Percentiles rank a stretch among this genome's conserved stretches.
Conservation (phyloP, 2,329 filamentous ascomycete genomes). For the Cytospora paraplurivora region DNA sequence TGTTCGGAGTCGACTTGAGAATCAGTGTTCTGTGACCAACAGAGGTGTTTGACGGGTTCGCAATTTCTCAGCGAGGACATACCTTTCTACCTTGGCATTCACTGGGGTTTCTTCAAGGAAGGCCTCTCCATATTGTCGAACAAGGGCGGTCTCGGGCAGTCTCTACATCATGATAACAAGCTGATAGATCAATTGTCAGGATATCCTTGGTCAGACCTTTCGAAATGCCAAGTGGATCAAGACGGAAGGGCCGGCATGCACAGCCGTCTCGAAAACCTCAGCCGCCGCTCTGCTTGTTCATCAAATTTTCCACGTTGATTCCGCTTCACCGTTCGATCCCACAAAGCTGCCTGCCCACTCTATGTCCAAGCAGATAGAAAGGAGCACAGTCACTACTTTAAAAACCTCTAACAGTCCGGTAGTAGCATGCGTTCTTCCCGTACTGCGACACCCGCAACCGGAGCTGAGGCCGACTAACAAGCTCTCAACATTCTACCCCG, state of each 20-base stretch:
- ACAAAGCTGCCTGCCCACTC: neutral
- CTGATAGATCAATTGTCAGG: constrained; percentile 16
- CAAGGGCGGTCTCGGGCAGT: neutral
- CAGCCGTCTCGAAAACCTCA: constrained; percentile 16
- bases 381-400: neutral
- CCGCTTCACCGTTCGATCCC: neutral
- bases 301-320: constrained; percentile 11
- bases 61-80: too few species aligned
- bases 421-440: neutral
- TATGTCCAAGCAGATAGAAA: neutral
- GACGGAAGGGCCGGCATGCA: constrained; percentile 26
- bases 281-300: constrained; percentile 11
- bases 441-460: constrained; percentile 11
- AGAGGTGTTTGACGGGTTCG: neutral
- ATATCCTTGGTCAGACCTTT: constrained; percentile 18
- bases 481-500: constrained; percentile 21
- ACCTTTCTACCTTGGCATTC: neutral
- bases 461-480: constrained; percentile 19
- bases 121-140: neutral
- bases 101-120: neutral
- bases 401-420: neutral
- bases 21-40: neutral
- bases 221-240: constrained; percentile 19
- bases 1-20: constrained; percentile 12
- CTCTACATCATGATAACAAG: constrained; percentile 11